Conservation (phyloP, 2,329 filamentous ascomycete genomes). For the Cladorrhinum sp. region DNA sequence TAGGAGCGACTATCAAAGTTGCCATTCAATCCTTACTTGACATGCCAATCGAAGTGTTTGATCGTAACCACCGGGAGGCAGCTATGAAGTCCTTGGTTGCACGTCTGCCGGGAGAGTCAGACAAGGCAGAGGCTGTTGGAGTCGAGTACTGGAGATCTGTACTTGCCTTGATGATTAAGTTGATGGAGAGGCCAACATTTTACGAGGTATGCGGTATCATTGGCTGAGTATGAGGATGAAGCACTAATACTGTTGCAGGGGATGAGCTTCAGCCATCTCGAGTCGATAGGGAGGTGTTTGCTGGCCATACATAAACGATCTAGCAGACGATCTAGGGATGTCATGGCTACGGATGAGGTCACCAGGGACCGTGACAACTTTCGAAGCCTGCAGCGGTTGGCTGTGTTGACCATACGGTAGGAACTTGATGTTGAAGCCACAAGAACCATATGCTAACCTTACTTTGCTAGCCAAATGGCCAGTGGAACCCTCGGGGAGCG, state of each 20-base stretch:
- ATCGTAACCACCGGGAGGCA: conserved; percentile 22
- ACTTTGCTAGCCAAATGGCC: conserved; percentile 40
- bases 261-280: conserved; percentile 41
- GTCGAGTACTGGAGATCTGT: conserved; percentile 35
- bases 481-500: conserved; percentile 40
- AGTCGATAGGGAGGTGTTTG: conserved; percentile 30
- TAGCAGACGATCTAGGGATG: conserved; percentile 14
- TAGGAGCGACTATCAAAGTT: conserved; percentile 4
- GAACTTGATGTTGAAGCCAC: not conserved
- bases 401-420: conserved; percentile 25
- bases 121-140: conserved; percentile 11
- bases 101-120: conserved; percentile 13
- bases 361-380: conserved; percentile 20
- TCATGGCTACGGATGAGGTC: conserved; percentile 7
- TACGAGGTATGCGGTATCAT: conserved; percentile 37
- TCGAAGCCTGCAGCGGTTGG: conserved; percentile 21
- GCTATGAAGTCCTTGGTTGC: conserved; percentile 23
- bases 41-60: conserved; percentile 19
- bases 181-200: conserved; percentile 51
- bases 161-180: conserved; percentile 46
- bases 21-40: conserved; percentile 23
- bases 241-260: conserved; percentile 26
- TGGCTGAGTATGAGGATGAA: not conserved
- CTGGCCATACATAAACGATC: conserved; percentile 15
- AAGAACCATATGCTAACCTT: conserved; percentile 10